Evolutionary conservation across 768 basidiomycete genomes (phyloP), one percentile per base, ranked within the genome.

Genomic region (Leccinellum albellum): DNA sequence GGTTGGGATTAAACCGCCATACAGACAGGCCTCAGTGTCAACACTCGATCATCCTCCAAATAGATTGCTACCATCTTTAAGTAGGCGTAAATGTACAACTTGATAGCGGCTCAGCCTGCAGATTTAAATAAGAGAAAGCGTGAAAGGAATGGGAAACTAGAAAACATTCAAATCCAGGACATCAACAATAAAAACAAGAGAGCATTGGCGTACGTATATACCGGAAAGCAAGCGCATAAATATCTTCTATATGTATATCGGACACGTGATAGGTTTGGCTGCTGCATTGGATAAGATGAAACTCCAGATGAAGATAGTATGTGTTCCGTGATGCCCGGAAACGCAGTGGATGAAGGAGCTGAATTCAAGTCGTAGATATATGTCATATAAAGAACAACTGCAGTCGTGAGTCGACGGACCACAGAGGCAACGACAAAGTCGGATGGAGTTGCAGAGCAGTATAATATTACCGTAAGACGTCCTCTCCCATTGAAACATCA

Each of bases 401-500:
- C 29, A 26, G 21, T 52, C 15, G 48, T 24, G 44, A 32, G 46
- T 46, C 35, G 56, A 57, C 40, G 21, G 26, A 21, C 35, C 53
- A 33, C 48, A 48, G 32, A 47, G 51, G 50, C 21, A 35, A 45
- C 32, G 44, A 40, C 12, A 32, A 15, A 28, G 6, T 44, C 29
- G 51, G 4, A 23, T 32, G 28, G 31, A 13, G 44, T 33, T 12
- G 37, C 21, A 42, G 26, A n/a, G 33, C 20, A 53, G n/a, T 20
- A 50, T 10, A 49, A 54, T 10, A 51, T 69, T 52, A 71, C 55
- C 59, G 55, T 20, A 47, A 29, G 21, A 48, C 6, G 50, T 53
- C 51, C 10, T 56, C 56, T 37, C 69, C 63, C 70, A 60, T 62
- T 42, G 61, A 52, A 29, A 72, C 35, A 53, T 69, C 58, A 66